Evolutionary conservation across 805 yeast genomes (phyloP).

Genomic region (Myxozyma monticola): DNA sequence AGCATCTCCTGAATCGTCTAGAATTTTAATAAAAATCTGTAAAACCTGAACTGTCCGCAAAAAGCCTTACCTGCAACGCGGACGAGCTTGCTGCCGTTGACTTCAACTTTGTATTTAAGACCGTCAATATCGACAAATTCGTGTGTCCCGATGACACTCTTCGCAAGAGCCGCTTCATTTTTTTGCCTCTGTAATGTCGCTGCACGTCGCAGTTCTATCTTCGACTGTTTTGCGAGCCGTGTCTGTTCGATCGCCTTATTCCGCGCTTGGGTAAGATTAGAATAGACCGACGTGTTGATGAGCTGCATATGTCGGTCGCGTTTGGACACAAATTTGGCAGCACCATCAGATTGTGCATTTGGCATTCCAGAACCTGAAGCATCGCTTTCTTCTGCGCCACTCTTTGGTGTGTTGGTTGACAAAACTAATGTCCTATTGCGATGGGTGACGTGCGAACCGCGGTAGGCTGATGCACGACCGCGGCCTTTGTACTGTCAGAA

Average conservation of each 20-base stretch:
- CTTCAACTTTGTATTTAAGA: slow-evolving; percentile 28
- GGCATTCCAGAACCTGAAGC: not conserved
- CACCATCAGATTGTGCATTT: not conserved
- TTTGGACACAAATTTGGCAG: slow-evolving; percentile 22
- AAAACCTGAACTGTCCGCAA: too few relatives aligned
- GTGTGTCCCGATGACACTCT: slow-evolving; percentile 9
- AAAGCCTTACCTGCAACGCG: slow-evolving; percentile 14
- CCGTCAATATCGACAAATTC: slow-evolving; percentile 33
- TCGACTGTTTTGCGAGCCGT: slow-evolving; percentile 27
- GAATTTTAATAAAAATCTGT: too few relatives aligned
- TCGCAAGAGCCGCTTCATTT: slow-evolving; percentile 32
- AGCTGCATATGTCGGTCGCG: slow-evolving; percentile 33
- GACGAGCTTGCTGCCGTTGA: slow-evolving; percentile 34
- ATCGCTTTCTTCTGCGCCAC: too few relatives aligned
- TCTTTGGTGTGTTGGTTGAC: slow-evolving; percentile 5
- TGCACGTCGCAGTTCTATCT: slow-evolving; percentile 16
- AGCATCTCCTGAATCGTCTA: too few relatives aligned
- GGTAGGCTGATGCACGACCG: slow-evolving; percentile 16
- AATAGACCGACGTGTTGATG: slow-evolving; percentile 26
- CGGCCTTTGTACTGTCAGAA: slow-evolving; percentile 12
- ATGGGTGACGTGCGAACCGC: slow-evolving; percentile 19
- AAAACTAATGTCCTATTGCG: slow-evolving; percentile 30
- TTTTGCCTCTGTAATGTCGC: slow-evolving; percentile 13
- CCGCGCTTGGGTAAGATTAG: slow-evolving; percentile 27
- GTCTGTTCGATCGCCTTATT: slow-evolving; percentile 29